These are phyloP conservation scores for Trichosporon sp. DNA, from an alignment of 1,284 basidiomycete genomes.

Conservation along the genomic window DNA sequence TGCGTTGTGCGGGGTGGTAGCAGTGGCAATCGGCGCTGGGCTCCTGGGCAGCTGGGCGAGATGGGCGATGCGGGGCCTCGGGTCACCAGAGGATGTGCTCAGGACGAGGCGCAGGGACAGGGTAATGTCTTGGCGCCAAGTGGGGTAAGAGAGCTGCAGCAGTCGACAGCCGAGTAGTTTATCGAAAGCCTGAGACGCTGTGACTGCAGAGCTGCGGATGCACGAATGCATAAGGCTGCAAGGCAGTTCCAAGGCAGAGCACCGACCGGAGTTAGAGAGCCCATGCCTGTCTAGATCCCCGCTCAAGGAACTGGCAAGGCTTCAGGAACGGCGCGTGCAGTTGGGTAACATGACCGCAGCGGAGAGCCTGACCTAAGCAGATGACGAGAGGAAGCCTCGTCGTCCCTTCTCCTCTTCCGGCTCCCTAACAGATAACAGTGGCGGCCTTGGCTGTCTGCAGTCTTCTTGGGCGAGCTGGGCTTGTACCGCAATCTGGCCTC, in stretches of 20 bases:
- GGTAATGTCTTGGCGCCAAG: constrained; percentile 15
- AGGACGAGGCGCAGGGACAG: not conserved
- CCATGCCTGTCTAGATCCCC: not conserved
- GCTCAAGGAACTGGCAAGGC: not conserved
- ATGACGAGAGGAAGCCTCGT: not conserved
- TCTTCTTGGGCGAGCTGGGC: not conserved
- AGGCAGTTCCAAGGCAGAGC: not conserved
- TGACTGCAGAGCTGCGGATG: not conserved
- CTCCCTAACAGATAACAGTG: not conserved
- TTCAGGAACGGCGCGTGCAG: constrained; percentile 2
- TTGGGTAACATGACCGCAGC: not conserved
- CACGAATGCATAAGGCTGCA: not conserved
- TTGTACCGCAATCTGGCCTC: not conserved
- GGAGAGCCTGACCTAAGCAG: not conserved
- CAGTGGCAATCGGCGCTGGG: constrained; percentile 1
- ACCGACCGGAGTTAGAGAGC: constrained; percentile 2
- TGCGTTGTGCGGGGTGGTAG: not conserved
- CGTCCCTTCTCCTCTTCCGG: not conserved
- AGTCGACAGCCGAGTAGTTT: not conserved
- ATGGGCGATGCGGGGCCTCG: constrained; percentile 15
- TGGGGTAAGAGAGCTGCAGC: not conserved
- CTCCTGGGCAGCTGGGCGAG: not conserved
- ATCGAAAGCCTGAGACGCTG: not conserved
- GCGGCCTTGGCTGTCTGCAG: not conserved
- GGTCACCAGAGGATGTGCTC: not conserved